These are phyloP conservation scores for Xylaria castorea DNA, from an alignment of 495 filamentous ascomycete genomes.

Conservation along the genomic window DNA sequence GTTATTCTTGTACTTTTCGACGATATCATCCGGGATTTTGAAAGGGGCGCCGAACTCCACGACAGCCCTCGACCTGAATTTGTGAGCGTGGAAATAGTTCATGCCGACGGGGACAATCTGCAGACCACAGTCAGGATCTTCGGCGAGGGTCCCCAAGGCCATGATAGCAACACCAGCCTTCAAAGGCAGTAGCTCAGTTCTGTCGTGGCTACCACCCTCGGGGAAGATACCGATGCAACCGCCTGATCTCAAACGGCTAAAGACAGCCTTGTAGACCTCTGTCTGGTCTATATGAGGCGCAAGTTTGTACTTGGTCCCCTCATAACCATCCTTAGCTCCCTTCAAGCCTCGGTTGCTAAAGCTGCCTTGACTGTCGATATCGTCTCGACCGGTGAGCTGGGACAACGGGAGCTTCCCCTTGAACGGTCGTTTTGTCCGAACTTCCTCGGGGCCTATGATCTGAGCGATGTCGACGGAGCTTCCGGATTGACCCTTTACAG, in stretches of 20 bases:
- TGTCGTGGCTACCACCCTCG: conserved; percentile 96
- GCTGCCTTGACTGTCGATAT: conserved; percentile 66
- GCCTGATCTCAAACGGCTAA: conserved; percentile 76
- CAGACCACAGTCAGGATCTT: conserved; percentile 85
- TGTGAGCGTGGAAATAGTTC: conserved; percentile 99
- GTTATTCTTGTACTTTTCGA: conserved; percentile 82
- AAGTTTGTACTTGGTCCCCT: conserved; percentile 82
- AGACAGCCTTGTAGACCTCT: conserved; percentile 91
- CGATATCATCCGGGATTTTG: conserved; percentile 79
- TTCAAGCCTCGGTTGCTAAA: conserved; percentile 55
- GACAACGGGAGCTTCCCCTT: conserved; percentile 69
- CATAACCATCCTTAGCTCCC: conserved; percentile 65
- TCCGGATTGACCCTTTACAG: conserved; percentile 73
- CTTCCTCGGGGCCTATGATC: conserved; percentile 79
- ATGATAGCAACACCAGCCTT: conserved; percentile 99
- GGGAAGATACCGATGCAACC: conserved; percentile 98
- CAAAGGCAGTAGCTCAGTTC: conserved; percentile 88
- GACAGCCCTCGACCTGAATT: conserved; percentile 95
- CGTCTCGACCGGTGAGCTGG: conserved; percentile 80
- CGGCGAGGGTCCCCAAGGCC: conserved; percentile 92
- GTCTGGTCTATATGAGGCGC: conserved; percentile 96
- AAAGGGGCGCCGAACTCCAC: conserved; percentile 93
- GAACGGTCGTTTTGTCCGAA: conserved; percentile 86
- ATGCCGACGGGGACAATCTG: conserved; percentile 99
- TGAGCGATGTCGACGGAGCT: conserved; percentile 81